Conservation (phyloP, 345 rosid genomes). For the Eucalyptus polyanthemos region DNA sequence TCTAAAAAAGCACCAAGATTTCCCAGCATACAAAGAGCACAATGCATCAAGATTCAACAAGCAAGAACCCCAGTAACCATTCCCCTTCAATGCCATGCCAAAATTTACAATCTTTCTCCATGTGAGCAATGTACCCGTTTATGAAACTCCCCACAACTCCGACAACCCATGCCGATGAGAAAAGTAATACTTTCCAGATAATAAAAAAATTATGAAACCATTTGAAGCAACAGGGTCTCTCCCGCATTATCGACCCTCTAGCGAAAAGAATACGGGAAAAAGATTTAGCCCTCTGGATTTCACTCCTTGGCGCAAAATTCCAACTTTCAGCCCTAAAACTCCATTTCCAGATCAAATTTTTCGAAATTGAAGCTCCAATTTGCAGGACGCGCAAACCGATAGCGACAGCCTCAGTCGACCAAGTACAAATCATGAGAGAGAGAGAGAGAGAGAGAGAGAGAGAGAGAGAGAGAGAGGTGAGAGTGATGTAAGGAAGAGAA, state of each 20-base stretch:
- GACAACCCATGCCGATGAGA: neutral
- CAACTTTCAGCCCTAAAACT: neutral
- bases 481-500: neutral
- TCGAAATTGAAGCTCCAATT: neutral
- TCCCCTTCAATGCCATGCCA: neutral
- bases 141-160: neutral
- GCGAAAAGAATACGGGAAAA: neutral
- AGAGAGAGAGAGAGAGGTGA: neutral
- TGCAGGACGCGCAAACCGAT: neutral
- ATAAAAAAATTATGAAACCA: neutral
- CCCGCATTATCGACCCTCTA: neutral
- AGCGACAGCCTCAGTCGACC: conserved; percentile 15
- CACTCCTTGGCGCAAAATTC: neutral
- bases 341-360: neutral
- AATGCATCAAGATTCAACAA: neutral
- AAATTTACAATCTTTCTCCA: neutral
- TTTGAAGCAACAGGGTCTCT: neutral
- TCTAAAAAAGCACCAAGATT: neutral
- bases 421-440: neutral
- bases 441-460: neutral
- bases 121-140: neutral
- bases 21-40: neutral
- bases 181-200: neutral
- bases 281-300: neutral
- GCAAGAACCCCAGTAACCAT: neutral